These are phyloP conservation scores for Dactylellina cionopaga DNA, from an alignment of 2,329 filamentous ascomycete genomes.

Conservation along the genomic window DNA sequence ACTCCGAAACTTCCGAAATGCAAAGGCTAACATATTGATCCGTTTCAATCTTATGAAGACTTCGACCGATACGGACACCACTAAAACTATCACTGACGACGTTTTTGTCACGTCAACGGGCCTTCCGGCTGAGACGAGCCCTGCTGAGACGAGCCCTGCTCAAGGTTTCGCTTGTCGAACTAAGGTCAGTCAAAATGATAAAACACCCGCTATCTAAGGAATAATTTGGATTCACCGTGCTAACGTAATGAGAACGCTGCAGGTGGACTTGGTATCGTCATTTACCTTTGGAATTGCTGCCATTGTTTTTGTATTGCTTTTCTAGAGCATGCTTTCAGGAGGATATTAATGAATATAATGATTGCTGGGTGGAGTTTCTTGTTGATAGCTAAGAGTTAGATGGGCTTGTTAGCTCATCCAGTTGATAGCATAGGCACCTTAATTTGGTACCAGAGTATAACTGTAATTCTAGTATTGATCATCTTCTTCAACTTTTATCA, in stretches of 20 bases:
- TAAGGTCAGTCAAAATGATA: neutral
- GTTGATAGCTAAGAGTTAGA: too few relatives aligned
- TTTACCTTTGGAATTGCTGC: neutral
- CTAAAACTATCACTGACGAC: conserved; percentile 26
- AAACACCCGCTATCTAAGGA: neutral
- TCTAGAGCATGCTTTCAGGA: neutral
- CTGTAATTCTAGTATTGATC: too few relatives aligned
- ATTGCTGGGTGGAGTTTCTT: too few relatives aligned
- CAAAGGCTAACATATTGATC: neutral
- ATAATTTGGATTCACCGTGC: too few relatives aligned
- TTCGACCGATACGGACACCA: conserved; percentile 14
- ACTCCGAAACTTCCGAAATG: neutral
- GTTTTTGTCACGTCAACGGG: conserved; percentile 36
- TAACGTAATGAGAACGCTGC: neutral
- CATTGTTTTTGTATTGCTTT: neutral
- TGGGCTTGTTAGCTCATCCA: too few relatives aligned
- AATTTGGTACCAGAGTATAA: too few relatives aligned
- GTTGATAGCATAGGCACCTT: too few relatives aligned
- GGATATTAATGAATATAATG: neutral
- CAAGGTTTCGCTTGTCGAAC: neutral
- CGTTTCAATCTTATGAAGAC: conserved; percentile 4
- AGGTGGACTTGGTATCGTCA: neutral
- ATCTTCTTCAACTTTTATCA: too few relatives aligned
- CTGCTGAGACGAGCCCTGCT: conserved; percentile 15
- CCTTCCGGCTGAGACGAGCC: conserved; percentile 13